phyloP scores from a whole-genome alignment of 305 asterid genomes.

The Salvia sclarea region DNA sequence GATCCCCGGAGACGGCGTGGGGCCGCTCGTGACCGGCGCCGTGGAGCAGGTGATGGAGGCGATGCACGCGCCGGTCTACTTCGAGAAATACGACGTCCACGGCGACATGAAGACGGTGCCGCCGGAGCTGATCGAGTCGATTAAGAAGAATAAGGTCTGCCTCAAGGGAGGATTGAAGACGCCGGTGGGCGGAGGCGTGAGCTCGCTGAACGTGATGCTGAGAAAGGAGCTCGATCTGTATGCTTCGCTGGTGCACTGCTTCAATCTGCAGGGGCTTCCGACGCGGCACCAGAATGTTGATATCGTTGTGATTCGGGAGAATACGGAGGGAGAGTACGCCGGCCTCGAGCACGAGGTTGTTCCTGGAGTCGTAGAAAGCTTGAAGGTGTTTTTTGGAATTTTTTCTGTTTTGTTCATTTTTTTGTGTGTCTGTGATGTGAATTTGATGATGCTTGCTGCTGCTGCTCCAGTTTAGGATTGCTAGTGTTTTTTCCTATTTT shows the following conservation, averaged over 20 bases:
- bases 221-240: slow-evolving; percentile 91
- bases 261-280: slow-evolving; percentile 72
- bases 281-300: slow-evolving; percentile 82
- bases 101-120: slow-evolving; percentile 90
- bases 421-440: too few species aligned
- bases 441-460: too few species aligned
- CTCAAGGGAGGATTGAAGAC: slow-evolving; percentile 89
- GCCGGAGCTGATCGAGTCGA: slow-evolving; percentile 69
- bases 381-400: slow-evolving; percentile 55
- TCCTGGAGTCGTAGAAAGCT: slow-evolving; percentile 97
- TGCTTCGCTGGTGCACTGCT: slow-evolving; percentile 88
- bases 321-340: slow-evolving; percentile 96
- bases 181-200: slow-evolving; percentile 96
- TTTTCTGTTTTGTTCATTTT: slow-evolving; percentile 1
- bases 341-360: slow-evolving; percentile 99
- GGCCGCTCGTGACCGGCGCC: slow-evolving; percentile 89
- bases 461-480: background rate
- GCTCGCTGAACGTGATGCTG: slow-evolving; percentile 71
- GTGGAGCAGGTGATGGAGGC: slow-evolving; percentile 95
- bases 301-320: slow-evolving; percentile 96
- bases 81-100: slow-evolving; percentile 75
- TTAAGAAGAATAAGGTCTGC: slow-evolving; percentile 86
- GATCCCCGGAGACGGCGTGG: slow-evolving; percentile 90
- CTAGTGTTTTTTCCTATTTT: background rate
- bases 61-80: slow-evolving; percentile 94